phyloP scores from a whole-genome alignment of 805 yeast species.

The Wickerhamiella vanderwaltii region DNA sequence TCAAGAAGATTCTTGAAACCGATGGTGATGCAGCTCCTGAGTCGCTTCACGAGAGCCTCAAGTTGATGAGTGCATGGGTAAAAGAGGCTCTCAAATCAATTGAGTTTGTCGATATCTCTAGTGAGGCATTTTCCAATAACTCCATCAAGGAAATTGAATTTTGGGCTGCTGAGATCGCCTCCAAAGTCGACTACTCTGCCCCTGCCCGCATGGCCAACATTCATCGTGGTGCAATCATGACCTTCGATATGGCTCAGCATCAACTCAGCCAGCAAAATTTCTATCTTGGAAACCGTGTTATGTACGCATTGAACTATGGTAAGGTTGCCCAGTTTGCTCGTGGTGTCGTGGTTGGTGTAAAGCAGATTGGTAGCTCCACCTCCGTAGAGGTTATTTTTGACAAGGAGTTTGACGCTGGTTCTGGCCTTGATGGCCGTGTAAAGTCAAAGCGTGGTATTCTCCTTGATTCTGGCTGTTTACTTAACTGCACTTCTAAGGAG shows the following conservation, averaged over 20 bases:
- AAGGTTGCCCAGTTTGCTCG: conserved; percentile 76
- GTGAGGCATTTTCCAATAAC: conserved; percentile 61
- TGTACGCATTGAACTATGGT: conserved; percentile 74
- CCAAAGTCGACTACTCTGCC: conserved; percentile 35
- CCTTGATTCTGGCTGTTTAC: conserved; percentile 66
- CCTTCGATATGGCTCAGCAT: conserved; percentile 61
- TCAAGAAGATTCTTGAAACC: conserved; percentile 7
- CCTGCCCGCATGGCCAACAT: conserved; percentile 60
- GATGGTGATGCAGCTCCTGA: conserved; percentile 18
- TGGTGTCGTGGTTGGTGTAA: conserved; percentile 78
- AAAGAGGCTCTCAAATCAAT: conserved; percentile 35
- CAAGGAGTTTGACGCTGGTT: conserved; percentile 68
- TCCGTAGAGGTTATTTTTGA: conserved; percentile 77
- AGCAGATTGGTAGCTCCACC: conserved; percentile 23
- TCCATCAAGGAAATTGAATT: conserved; percentile 59
- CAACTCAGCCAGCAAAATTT: conserved; percentile 64
- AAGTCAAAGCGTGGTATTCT: conserved; percentile 70
- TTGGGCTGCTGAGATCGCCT: conserved; percentile 34
- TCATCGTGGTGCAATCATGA: conserved; percentile 71
- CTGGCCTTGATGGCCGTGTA: conserved; percentile 65
- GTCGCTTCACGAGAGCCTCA: conserved; percentile 29
- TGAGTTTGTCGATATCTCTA: conserved; percentile 56
- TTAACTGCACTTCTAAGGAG: conserved; percentile 66
- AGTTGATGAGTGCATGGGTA: conserved; percentile 34
- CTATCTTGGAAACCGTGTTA: conserved; percentile 78